Conservation (phyloP, 306 rosid genomes). For the Parietaria judaica region DNA sequence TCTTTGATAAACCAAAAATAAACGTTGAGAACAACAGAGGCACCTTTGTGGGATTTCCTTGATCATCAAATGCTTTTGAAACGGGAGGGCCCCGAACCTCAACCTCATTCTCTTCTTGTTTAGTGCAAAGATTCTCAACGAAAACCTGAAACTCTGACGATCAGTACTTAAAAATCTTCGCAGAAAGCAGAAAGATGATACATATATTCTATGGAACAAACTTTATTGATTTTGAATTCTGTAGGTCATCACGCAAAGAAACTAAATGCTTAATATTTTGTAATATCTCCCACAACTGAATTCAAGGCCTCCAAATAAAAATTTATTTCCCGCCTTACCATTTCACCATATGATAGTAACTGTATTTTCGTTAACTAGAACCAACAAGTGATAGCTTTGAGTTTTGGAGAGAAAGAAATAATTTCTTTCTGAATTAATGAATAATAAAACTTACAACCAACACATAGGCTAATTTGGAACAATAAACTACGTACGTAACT, state of each 20-base stretch:
- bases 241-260: too few relatives aligned
- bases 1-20: neutral
- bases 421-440: too few relatives aligned
- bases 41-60: conserved; percentile 89
- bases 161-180: neutral
- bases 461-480: too few relatives aligned
- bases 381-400: neutral
- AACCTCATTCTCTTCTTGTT: conserved; percentile 62
- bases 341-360: too few relatives aligned
- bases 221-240: too few relatives aligned
- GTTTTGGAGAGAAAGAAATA: too few relatives aligned
- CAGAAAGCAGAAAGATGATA: neutral
- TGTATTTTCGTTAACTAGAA: too few relatives aligned
- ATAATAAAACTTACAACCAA: too few relatives aligned
- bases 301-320: neutral
- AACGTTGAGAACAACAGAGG: neutral
- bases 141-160: conserved; percentile 41
- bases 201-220: neutral
- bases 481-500: too few relatives aligned
- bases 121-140: conserved; percentile 58
- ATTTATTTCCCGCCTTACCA: neutral
- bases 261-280: neutral
- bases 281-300: neutral
- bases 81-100: conserved; percentile 97
- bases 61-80: conserved; percentile 76